phyloP scores from a whole-genome alignment of 2,329 filamentous ascomycete genomes.

The Fusarium armeniacum region DNA sequence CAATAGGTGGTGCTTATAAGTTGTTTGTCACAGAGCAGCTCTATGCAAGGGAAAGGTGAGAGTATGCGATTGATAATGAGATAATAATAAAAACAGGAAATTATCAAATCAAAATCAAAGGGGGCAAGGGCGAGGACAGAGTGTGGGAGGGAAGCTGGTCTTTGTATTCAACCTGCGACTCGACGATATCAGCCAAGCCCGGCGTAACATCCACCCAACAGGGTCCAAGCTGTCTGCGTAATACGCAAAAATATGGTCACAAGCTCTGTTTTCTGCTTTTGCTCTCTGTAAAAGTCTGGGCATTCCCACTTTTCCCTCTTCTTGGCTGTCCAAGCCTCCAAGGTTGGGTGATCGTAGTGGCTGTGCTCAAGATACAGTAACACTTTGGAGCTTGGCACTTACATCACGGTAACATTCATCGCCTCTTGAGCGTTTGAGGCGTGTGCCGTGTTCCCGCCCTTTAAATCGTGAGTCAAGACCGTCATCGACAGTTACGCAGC shows the following conservation, averaged over 20 bases:
- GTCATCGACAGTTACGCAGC: slow-evolving; percentile 28
- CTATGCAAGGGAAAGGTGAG: background rate
- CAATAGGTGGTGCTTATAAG: slow-evolving; percentile 11
- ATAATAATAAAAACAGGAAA: slow-evolving; percentile 16
- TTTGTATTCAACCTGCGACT: slow-evolving; percentile 28
- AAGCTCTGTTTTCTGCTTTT: slow-evolving; percentile 13
- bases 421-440: slow-evolving; percentile 5
- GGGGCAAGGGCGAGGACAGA: slow-evolving; percentile 8
- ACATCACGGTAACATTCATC: slow-evolving; percentile 29
- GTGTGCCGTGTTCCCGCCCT: background rate
- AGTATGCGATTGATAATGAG: slow-evolving; percentile 12
- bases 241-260: slow-evolving; percentile 29
- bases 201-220: slow-evolving; percentile 7
- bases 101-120: slow-evolving; percentile 9
- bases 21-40: background rate
- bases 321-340: slow-evolving; percentile 32
- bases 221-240: slow-evolving; percentile 24
- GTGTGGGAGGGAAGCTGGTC: slow-evolving; percentile 29
- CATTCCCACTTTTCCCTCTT: slow-evolving; percentile 37
- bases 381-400: slow-evolving; percentile 35
- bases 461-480: background rate
- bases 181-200: slow-evolving; percentile 32
- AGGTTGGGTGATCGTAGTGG: slow-evolving; percentile 28
- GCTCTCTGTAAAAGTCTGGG: slow-evolving; percentile 5
- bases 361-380: slow-evolving; percentile 25